phyloP scores from a whole-genome alignment of 1,284 basidiomycete species.

The Puccinia brachypodii region DNA sequence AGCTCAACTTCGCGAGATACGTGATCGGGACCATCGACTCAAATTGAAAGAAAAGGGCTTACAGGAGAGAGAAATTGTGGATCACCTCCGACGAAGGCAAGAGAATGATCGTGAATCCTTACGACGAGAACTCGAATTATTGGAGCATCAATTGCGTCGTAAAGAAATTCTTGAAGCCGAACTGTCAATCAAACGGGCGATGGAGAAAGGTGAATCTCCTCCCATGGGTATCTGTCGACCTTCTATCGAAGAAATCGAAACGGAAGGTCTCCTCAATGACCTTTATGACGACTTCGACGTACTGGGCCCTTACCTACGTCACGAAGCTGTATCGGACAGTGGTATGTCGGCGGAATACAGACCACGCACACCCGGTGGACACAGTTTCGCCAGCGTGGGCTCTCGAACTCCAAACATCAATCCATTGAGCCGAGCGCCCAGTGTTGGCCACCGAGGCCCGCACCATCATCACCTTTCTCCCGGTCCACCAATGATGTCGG shows the following conservation, averaged over 20 bases:
- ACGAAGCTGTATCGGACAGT: background rate
- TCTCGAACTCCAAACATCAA: conserved; percentile 18
- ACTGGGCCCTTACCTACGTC: conserved; percentile 7
- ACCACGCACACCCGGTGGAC: conserved; percentile 25
- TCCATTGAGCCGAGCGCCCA: background rate
- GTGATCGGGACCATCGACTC: conserved; percentile 39
- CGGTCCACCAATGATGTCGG: conserved; percentile 4
- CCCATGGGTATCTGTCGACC: conserved; percentile 39
- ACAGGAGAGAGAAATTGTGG: conserved; percentile 39
- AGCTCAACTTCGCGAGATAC: conserved; percentile 40
- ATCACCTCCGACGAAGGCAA: conserved; percentile 39
- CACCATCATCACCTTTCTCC: background rate
- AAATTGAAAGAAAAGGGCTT: conserved; percentile 42
- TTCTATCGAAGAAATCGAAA: conserved; percentile 46
- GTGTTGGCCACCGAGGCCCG: conserved; percentile 8
- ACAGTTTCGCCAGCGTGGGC: background rate
- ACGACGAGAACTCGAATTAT: conserved; percentile 24
- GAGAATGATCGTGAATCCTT: conserved; percentile 42
- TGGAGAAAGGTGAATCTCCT: conserved; percentile 45
- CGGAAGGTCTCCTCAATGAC: conserved; percentile 40
- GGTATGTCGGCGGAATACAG: conserved; percentile 9
- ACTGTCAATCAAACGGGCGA: conserved; percentile 26
- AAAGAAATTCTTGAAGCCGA: conserved; percentile 43
- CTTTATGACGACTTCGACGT: conserved; percentile 36
- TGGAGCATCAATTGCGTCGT: conserved; percentile 27